Conservation (phyloP, 768 basidiomycete genomes). For the Antrodiella citrinella region DNA sequence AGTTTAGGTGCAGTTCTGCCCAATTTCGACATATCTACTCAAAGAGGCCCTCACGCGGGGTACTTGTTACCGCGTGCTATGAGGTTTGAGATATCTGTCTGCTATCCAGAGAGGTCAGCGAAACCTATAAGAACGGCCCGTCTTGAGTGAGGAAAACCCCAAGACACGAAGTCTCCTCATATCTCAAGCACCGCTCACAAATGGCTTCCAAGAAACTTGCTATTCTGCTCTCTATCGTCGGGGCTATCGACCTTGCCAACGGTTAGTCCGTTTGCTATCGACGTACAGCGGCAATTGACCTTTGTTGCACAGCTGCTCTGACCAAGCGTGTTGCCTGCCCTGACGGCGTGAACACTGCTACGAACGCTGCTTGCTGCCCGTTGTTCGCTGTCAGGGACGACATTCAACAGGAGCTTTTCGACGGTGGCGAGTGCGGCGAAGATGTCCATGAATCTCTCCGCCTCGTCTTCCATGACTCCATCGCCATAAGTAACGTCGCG, state of each 20-base stretch:
- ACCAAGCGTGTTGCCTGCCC: slow-evolving; percentile 22
- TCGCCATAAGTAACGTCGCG: slow-evolving; percentile 4
- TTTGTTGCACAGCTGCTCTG: slow-evolving; percentile 14
- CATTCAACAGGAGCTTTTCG: slow-evolving; percentile 21
- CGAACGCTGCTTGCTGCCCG: slow-evolving; percentile 24
- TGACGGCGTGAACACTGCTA: slow-evolving; percentile 22
- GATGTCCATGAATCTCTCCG: slow-evolving; percentile 22
- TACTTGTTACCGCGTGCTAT: no score
- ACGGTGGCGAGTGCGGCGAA: slow-evolving; percentile 23
- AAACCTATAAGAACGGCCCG: background rate
- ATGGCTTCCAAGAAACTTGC: background rate
- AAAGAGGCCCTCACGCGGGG: no score
- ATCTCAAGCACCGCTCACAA: background rate
- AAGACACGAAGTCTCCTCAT: background rate
- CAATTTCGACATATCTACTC: no score
- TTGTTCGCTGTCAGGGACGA: slow-evolving; percentile 25
- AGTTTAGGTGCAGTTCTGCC: no score
- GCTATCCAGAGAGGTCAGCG: no score
- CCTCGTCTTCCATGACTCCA: slow-evolving; percentile 23
- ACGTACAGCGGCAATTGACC: no score
- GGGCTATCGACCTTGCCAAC: slow-evolving; percentile 12
- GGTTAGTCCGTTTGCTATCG: slow-evolving; percentile 7
- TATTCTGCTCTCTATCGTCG: slow-evolving; percentile 10
- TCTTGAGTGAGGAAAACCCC: background rate
- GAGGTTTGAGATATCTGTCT: no score